These are phyloP conservation scores for Pleurotus platypus DNA, from an alignment of 768 basidiomycete genomes.

Conservation along the genomic window DNA sequence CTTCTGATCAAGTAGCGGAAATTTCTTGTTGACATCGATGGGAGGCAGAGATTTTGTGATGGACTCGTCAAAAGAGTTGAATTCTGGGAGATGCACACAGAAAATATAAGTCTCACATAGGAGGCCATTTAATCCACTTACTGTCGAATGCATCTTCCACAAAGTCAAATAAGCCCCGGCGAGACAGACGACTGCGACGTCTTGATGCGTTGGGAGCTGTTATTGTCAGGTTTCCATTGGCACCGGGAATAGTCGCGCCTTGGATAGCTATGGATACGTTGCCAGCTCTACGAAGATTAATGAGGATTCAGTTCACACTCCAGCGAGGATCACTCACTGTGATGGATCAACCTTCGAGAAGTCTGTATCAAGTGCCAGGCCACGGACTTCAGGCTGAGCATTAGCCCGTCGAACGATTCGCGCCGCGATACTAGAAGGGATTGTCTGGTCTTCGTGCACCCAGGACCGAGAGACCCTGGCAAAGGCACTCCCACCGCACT, in stretches of 20 bases:
- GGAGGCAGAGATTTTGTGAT: conserved; percentile 17
- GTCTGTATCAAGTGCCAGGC: conserved; percentile 36
- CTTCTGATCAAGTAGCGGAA: conserved; percentile 15
- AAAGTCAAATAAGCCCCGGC: conserved; percentile 14
- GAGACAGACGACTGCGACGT: conserved; percentile 13
- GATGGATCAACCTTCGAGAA: conserved; percentile 26
- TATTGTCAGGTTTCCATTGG: conserved; percentile 13
- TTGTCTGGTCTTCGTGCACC: conserved; percentile 39
- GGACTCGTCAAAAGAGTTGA: conserved; percentile 17
- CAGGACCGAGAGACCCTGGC: conserved; percentile 38
- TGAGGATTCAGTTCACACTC: not conserved
- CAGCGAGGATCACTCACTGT: conserved; percentile 13
- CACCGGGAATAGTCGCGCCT: conserved; percentile 15
- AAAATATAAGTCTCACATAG: not conserved
- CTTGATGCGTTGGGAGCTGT: conserved; percentile 8
- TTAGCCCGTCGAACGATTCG: conserved; percentile 30
- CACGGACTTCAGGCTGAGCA: conserved; percentile 30
- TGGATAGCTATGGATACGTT: conserved; percentile 12
- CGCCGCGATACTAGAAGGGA: conserved; percentile 26
- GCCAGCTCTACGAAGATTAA: not conserved
- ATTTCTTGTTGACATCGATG: conserved; percentile 16
- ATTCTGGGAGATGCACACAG: conserved; percentile 1
- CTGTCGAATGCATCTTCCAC: conserved; percentile 12
- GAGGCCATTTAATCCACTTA: not conserved
- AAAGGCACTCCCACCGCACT: conserved; percentile 40